Conservation (phyloP, 306 rosid genomes). For the Pachyrhizus erosus region DNA sequence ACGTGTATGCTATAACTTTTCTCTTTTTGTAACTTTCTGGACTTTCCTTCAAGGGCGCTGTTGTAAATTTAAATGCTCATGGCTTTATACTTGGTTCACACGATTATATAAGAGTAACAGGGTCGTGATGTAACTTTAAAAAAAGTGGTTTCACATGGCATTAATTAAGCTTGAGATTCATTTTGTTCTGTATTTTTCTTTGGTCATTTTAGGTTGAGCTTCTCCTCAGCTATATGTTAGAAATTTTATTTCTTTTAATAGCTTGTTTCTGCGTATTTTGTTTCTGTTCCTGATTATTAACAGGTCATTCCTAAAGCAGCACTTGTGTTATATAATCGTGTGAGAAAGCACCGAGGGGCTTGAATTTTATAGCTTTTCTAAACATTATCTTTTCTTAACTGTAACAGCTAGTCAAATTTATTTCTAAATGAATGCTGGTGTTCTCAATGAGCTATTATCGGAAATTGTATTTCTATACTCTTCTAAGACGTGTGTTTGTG, state of each 20-base stretch:
- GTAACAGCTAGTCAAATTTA: background rate
- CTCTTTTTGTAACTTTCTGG: no score
- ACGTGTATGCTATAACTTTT: no score
- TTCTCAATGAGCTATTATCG: background rate
- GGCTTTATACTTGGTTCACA: no score
- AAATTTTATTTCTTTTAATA: background rate
- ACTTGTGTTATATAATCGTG: conserved; percentile 2
- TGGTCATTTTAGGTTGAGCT: conserved; percentile 3
- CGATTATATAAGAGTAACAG: no score
- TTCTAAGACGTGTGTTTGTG: background rate
- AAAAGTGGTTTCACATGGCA: no score
- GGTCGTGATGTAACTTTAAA: no score
- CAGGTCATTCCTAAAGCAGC: background rate
- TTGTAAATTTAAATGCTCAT: no score
- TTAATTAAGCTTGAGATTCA: background rate
- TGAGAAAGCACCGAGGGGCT: background rate
- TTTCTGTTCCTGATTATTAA: background rate
- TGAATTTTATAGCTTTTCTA: background rate
- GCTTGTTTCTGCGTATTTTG: background rate
- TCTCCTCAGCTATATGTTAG: background rate
- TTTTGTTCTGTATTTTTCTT: background rate
- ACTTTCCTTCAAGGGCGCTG: no score
- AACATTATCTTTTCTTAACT: background rate
- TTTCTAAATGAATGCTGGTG: background rate
- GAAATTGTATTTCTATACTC: background rate